Conservation (phyloP, 176 grass and related monocot genomes). For the Thalia dealbata region DNA sequence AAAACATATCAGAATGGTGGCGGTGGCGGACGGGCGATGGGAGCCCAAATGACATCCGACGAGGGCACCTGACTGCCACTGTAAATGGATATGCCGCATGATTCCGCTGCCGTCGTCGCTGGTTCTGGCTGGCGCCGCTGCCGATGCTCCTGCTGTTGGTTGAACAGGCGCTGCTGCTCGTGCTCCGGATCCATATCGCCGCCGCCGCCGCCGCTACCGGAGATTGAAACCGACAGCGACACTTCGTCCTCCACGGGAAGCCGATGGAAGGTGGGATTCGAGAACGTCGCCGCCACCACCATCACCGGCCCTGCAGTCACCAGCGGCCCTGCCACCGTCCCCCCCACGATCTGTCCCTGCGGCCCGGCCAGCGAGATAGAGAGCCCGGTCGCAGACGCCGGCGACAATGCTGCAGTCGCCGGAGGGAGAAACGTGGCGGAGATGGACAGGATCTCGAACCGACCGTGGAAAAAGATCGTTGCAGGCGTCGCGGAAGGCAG, state of each 20-base stretch:
- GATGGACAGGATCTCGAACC: slow-evolving; percentile 75
- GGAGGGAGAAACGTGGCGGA: slow-evolving; percentile 75
- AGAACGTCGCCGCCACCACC: slow-evolving; percentile 68
- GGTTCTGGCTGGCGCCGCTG: slow-evolving; percentile 11
- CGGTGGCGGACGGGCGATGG: neutral
- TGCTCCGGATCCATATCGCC: slow-evolving; percentile 31
- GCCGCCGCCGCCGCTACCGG: slow-evolving; percentile 39
- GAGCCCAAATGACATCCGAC: neutral
- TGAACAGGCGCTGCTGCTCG: neutral
- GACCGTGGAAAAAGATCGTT: slow-evolving; percentile 54
- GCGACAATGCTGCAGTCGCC: slow-evolving; percentile 33
- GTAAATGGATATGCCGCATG: neutral
- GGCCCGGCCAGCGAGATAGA: slow-evolving; percentile 79
- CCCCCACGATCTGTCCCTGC: slow-evolving; percentile 82
- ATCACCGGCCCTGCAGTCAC: slow-evolving; percentile 52
- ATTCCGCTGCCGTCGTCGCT: neutral
- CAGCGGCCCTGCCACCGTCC: slow-evolving; percentile 52
- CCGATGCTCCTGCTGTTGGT: slow-evolving; percentile 18
- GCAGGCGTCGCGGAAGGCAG: neutral
- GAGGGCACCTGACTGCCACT: neutral
- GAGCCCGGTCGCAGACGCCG: slow-evolving; percentile 28
- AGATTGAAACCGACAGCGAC: slow-evolving; percentile 38
- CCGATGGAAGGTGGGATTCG: slow-evolving; percentile 79
- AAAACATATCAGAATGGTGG: neutral
- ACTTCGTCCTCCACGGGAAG: slow-evolving; percentile 59